Percentiles rank a stretch among this genome's conserved stretches.
Evolutionary conservation across 2,329 filamentous ascomycete species (phyloP).

Genomic region (Epichloe amarillans): DNA sequence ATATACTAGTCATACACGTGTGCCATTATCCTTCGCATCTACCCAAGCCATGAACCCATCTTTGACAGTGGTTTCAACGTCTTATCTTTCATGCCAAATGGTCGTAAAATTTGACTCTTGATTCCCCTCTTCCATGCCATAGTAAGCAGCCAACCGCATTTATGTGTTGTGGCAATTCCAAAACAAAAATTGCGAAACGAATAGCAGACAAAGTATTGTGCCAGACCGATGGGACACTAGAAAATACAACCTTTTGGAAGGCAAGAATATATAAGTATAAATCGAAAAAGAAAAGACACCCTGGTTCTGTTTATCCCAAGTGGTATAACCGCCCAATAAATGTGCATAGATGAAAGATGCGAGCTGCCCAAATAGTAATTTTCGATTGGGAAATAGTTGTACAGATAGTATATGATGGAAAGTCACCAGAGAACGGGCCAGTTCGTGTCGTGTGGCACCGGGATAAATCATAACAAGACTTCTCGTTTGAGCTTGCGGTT

Average conservation of each 20-base stretch:
- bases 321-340: slow-evolving; percentile 17
- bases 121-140: background rate
- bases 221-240: too few relatives aligned
- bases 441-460: background rate
- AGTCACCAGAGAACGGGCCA: background rate
- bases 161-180: too few relatives aligned
- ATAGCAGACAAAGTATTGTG: too few relatives aligned
- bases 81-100: background rate
- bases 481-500: background rate
- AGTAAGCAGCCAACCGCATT: background rate
- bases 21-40: background rate
- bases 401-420: slow-evolving; percentile 1
- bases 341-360: slow-evolving; percentile 2
- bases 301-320: slow-evolving; percentile 17
- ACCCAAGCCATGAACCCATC: background rate
- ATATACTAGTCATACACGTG: background rate
- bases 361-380: background rate
- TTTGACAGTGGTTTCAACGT: background rate
- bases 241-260: too few relatives aligned
- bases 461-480: too few relatives aligned
- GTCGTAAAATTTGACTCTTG: background rate
- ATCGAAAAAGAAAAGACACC: slow-evolving; percentile 1
- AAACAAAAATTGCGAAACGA: too few relatives aligned
- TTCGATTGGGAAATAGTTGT: background rate
- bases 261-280: background rate